Percentiles rank a stretch among this genome's conserved stretches.
These are phyloP conservation scores for Argentina anserina DNA, from an alignment of 306 rosid species.

Conservation along the genomic window DNA sequence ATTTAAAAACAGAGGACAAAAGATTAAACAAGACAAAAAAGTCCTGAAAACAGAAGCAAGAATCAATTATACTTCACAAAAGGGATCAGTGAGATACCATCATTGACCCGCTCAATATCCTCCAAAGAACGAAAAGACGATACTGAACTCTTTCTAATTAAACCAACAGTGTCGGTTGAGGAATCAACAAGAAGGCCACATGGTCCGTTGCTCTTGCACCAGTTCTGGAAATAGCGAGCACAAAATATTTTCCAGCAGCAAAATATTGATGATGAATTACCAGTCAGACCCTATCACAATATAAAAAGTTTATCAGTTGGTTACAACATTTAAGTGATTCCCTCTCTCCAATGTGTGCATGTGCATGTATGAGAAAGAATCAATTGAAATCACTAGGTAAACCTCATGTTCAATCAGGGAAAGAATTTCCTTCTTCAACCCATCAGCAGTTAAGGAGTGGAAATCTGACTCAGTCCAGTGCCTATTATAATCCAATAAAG, in stretches of 20 bases:
- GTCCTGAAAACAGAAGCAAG: background rate
- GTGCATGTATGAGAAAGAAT: background rate
- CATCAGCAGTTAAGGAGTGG: conserved; percentile 69
- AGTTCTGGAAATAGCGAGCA: conserved; percentile 61
- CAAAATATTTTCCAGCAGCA: conserved; percentile 77
- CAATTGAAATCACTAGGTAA: conserved; percentile 8
- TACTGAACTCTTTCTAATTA: conserved; percentile 70
- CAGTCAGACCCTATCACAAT: conserved; percentile 54
- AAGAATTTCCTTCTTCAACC: conserved; percentile 81
- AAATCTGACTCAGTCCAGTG: conserved; percentile 78
- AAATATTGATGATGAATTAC: conserved; percentile 47
- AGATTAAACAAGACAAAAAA: background rate
- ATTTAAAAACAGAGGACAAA: conserved; percentile 3
- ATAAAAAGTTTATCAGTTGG: conserved; percentile 27
- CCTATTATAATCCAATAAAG: conserved; percentile 70
- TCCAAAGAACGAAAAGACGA: conserved; percentile 76
- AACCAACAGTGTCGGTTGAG: conserved; percentile 55
- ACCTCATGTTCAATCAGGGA: conserved; percentile 91
- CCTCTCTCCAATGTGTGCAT: background rate
- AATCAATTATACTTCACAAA: background rate
- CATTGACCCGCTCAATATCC: conserved; percentile 71
- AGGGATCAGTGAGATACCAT: conserved; percentile 45
- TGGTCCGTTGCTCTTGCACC: conserved; percentile 81
- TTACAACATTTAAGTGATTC: background rate
- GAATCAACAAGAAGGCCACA: conserved; percentile 69